Conservation (phyloP, 192 early-diverging fungal genomes). For the Backusella circina region DNA sequence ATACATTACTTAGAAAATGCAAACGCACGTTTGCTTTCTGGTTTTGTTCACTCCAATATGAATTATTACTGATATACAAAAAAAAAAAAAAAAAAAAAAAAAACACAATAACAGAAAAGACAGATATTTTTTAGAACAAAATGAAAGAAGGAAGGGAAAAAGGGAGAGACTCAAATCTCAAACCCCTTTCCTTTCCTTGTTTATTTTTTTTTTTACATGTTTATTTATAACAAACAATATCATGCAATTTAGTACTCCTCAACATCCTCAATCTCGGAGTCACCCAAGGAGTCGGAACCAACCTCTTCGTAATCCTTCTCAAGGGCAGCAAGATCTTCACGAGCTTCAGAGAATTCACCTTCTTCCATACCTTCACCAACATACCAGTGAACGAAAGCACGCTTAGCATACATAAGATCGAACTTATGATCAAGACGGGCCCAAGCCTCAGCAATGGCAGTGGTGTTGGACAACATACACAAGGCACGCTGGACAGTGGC, state of each 20-base stretch:
- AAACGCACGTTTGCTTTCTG: no score
- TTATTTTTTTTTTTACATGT: not conserved
- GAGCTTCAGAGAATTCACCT: constrained; percentile 99
- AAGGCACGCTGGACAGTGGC: constrained; percentile 95
- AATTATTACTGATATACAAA: no score
- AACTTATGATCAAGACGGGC: constrained; percentile 99
- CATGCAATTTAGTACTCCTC: constrained; percentile 21
- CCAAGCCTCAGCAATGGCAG: constrained; percentile 99
- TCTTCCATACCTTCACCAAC: constrained; percentile 99
- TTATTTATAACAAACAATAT: constrained; percentile 2
- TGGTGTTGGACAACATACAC: constrained; percentile 99
- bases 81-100: not conserved
- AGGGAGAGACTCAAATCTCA: not conserved
- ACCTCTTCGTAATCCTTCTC: constrained; percentile 99
- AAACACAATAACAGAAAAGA: not conserved
- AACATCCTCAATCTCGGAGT: constrained; percentile 72
- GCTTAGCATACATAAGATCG: constrained; percentile 99
- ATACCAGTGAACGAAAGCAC: constrained; percentile 99
- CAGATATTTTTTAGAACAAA: not conserved
- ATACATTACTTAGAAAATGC: no score
- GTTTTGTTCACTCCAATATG: no score
- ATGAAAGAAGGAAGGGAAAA: not conserved
- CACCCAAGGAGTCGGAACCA: constrained; percentile 90
- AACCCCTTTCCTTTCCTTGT: not conserved
- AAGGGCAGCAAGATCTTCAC: constrained; percentile 98